phyloP scores from a whole-genome alignment of 2,329 filamentous ascomycete species.

The Lecanicillium sp. region DNA sequence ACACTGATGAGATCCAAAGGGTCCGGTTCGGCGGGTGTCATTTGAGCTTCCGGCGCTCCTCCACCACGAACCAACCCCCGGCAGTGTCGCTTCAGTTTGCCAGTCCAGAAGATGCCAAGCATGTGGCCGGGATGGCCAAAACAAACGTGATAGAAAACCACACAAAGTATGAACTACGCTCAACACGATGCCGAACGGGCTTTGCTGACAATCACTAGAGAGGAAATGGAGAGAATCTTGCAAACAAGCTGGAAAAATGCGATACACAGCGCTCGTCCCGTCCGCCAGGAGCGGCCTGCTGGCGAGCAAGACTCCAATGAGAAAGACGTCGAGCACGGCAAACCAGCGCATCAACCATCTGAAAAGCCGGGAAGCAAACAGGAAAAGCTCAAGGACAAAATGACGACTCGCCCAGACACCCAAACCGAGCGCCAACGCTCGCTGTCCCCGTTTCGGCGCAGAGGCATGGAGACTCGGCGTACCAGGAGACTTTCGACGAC shows the following conservation, averaged over 20 bases:
- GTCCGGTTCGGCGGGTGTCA: slow-evolving; percentile 2
- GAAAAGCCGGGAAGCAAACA: background rate
- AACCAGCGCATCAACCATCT: background rate
- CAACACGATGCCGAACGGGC: background rate
- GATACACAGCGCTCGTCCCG: background rate
- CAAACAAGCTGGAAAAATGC: background rate
- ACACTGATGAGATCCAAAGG: background rate
- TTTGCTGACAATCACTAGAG: slow-evolving; percentile 1
- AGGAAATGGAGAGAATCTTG: slow-evolving; percentile 2
- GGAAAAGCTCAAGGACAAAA: slow-evolving; percentile 24
- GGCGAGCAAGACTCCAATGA: background rate
- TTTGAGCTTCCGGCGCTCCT: slow-evolving; percentile 2
- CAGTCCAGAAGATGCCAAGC: background rate
- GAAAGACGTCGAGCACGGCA: background rate
- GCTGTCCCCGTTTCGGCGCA: slow-evolving; percentile 2
- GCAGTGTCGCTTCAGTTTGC: slow-evolving; percentile 2
- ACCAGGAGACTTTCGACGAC: slow-evolving; percentile 20
- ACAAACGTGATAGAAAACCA: background rate
- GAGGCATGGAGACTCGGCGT: slow-evolving; percentile 20
- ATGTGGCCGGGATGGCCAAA: background rate
- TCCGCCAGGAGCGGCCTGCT: background rate
- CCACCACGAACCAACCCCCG: background rate
- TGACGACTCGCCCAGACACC: slow-evolving; percentile 14
- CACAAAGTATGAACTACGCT: background rate
- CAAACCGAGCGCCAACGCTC: background rate